Conservation (phyloP, 2,329 filamentous ascomycete species). For the Aspergillus niger region DNA sequence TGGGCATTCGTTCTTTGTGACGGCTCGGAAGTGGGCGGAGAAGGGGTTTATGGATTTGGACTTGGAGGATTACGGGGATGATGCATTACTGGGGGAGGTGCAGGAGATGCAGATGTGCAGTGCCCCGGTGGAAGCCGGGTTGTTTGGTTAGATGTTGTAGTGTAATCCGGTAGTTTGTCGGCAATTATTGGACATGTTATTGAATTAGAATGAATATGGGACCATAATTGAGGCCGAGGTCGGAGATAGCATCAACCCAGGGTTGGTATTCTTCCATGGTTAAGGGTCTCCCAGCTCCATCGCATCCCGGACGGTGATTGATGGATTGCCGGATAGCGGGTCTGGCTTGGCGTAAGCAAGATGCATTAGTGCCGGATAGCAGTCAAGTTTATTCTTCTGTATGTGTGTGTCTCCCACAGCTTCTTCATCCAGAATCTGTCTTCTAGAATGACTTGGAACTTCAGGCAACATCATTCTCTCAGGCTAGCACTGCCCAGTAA, state of each 20-base stretch:
- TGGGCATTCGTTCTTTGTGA: conserved; percentile 39
- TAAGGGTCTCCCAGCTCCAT: too few species aligned
- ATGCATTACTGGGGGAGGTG: conserved; percentile 28
- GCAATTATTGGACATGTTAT: too few species aligned
- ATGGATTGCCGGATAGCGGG: not conserved
- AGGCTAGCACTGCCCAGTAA: too few species aligned
- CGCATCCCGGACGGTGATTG: too few species aligned
- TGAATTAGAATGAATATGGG: too few species aligned
- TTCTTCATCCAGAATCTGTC: not conserved
- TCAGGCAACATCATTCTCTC: too few species aligned
- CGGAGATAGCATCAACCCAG: too few species aligned
- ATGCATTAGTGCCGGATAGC: conserved; percentile 11
- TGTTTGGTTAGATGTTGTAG: conserved; percentile 18
- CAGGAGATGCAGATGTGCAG: conserved; percentile 29
- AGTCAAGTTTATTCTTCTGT: not conserved
- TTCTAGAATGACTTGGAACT: not conserved
- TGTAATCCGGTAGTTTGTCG: not conserved
- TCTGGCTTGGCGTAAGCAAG: conserved; percentile 13
- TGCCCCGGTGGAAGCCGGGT: conserved; percentile 24
- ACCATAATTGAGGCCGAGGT: too few species aligned
- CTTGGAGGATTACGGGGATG: conserved; percentile 37
- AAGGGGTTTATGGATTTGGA: conserved; percentile 39
- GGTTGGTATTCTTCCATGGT: too few species aligned
- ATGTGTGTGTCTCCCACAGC: not conserved
- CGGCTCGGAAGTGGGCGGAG: conserved; percentile 34